Conservation (phyloP, 2,329 filamentous ascomycete species). For the Diaporthe aspalathi region DNA sequence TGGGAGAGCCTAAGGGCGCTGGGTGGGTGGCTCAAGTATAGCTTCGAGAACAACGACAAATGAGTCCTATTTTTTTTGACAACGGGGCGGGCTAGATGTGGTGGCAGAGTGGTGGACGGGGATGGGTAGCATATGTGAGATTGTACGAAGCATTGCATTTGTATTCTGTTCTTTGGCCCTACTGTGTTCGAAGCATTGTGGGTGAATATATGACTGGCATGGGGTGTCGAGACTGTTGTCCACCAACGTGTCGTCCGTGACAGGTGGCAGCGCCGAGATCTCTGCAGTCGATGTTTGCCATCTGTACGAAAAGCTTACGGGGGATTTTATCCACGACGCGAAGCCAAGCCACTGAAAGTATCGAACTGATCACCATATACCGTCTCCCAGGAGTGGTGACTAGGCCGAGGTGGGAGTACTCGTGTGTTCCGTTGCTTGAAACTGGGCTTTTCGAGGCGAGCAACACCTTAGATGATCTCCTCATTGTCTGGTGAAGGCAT, state of each 20-base stretch:
- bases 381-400: neutral
- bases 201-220: neutral
- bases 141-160: slow-evolving; percentile 39
- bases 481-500: too few species aligned
- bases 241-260: neutral
- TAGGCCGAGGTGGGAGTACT: neutral
- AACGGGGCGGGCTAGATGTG: neutral
- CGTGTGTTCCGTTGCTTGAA: neutral
- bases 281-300: neutral
- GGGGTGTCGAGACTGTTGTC: neutral
- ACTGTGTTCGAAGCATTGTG: neutral
- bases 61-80: neutral
- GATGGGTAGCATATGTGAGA: slow-evolving; percentile 27
- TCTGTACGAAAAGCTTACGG: neutral
- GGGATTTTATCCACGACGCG: neutral
- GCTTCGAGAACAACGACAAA: slow-evolving; percentile 60
- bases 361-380: neutral
- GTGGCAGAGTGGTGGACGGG: neutral
- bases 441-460: neutral
- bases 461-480: too few species aligned
- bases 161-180: neutral
- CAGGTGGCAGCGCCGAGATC: too few species aligned
- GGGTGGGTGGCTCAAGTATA: slow-evolving; percentile 73
- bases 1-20: slow-evolving; percentile 94
- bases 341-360: too few species aligned